Conservation (phyloP, 495 filamentous ascomycete species). For the Oidiodendron maius region DNA sequence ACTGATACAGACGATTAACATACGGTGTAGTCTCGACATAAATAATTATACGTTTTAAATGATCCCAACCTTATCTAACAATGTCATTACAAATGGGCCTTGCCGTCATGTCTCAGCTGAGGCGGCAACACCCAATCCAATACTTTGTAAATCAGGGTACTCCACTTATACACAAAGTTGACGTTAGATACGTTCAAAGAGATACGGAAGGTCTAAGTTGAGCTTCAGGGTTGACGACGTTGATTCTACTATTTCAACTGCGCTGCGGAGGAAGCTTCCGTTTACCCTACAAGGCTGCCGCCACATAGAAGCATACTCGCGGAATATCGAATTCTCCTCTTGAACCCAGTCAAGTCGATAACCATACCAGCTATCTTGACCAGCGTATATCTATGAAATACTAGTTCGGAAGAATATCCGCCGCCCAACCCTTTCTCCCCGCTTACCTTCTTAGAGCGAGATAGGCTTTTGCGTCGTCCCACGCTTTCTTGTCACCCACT, state of each 20-base stretch:
- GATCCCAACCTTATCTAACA: too few relatives aligned
- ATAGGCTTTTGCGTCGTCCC: conserved; percentile 63
- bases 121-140: too few relatives aligned
- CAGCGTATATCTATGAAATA: not conserved
- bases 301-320: not conserved
- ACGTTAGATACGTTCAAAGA: too few relatives aligned
- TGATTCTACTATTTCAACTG: not conserved
- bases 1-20: not conserved
- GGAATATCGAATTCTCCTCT: not conserved
- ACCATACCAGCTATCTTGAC: not conserved
- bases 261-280: not conserved
- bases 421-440: conserved; percentile 15
- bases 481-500: conserved; percentile 48
- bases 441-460: conserved; percentile 43
- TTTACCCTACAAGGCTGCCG: not conserved
- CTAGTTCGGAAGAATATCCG: conserved; percentile 2
- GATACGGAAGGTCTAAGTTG: too few relatives aligned
- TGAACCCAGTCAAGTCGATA: not conserved
- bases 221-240: conserved; percentile 5
- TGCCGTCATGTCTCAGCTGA: too few relatives aligned
- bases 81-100: too few relatives aligned
- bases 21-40: too few relatives aligned
- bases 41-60: too few relatives aligned
- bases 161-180: too few relatives aligned
- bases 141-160: too few relatives aligned